Evolutionary conservation across 73 alveolate genomes (phyloP).

Genomic region (Paramecium pentaurelia): DNA sequence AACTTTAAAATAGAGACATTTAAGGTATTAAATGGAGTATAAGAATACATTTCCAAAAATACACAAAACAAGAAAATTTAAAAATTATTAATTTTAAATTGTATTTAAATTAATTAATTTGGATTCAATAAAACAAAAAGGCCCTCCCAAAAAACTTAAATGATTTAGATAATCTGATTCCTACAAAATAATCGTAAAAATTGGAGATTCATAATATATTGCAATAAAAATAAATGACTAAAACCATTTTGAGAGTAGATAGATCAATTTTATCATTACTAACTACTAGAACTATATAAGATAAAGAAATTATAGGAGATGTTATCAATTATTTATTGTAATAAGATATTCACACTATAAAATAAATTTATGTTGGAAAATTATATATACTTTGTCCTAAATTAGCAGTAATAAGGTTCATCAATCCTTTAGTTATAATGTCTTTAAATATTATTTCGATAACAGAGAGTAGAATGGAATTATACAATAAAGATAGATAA

Average conservation of each 20-base stretch:
- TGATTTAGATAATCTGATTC: background rate
- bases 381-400: background rate
- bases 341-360: background rate
- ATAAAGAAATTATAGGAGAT: background rate
- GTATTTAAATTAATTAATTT: background rate
- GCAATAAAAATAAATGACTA: background rate
- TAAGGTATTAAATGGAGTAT: background rate
- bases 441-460: background rate
- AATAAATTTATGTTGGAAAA: constrained; percentile 20
- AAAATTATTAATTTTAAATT: background rate
- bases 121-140: background rate
- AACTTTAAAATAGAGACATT: background rate
- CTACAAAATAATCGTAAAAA: background rate
- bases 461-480: background rate
- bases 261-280: background rate
- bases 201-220: background rate
- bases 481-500: constrained; percentile 11
- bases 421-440: background rate
- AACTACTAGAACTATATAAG: background rate
- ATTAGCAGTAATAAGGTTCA: background rate
- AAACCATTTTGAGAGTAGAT: background rate
- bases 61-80: background rate
- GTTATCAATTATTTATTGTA: background rate
- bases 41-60: background rate
- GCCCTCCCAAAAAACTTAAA: background rate